These are phyloP conservation scores for Plectosphaerella plurivora DNA, from an alignment of 2,329 filamentous ascomycete species.

Conservation along the genomic window DNA sequence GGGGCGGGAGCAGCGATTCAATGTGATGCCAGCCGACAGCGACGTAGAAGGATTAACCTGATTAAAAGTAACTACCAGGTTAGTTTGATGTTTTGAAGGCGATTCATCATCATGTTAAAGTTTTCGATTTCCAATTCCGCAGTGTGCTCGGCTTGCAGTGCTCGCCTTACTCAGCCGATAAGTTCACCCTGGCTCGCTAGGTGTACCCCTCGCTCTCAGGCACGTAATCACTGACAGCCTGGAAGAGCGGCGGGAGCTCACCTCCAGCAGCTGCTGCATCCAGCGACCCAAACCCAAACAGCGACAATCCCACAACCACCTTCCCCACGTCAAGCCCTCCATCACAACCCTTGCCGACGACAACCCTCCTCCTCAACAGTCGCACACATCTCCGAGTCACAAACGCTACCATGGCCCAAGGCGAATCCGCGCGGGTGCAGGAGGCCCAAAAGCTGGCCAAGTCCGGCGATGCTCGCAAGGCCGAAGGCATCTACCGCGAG, in stretches of 20 bases:
- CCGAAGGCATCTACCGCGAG: constrained; percentile 83
- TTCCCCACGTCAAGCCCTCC: background rate
- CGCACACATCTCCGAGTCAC: constrained; percentile 15
- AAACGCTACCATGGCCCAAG: constrained; percentile 45
- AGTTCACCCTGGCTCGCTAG: too few species aligned
- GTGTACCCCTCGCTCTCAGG: too few species aligned
- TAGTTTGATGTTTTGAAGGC: too few species aligned
- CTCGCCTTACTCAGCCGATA: too few species aligned
- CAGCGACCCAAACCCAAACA: background rate
- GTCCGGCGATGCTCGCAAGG: constrained; percentile 69
- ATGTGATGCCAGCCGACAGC: too few species aligned
- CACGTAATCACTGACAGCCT: too few species aligned
- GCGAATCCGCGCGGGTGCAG: constrained; percentile 65
- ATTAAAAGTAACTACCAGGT: background rate
- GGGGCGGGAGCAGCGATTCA: too few species aligned
- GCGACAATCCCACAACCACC: background rate
- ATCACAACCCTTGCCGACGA: background rate
- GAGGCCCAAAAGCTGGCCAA: constrained; percentile 84
- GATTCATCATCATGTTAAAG: too few species aligned
- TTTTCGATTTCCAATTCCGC: too few species aligned
- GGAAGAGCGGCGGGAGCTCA: background rate
- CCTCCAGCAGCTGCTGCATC: background rate
- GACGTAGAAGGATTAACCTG: background rate
- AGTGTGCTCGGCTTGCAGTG: too few species aligned
- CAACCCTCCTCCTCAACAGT: constrained; percentile 1